phyloP scores from a whole-genome alignment of 805 yeast genomes.

The Scheffersomyces stipitis region DNA sequence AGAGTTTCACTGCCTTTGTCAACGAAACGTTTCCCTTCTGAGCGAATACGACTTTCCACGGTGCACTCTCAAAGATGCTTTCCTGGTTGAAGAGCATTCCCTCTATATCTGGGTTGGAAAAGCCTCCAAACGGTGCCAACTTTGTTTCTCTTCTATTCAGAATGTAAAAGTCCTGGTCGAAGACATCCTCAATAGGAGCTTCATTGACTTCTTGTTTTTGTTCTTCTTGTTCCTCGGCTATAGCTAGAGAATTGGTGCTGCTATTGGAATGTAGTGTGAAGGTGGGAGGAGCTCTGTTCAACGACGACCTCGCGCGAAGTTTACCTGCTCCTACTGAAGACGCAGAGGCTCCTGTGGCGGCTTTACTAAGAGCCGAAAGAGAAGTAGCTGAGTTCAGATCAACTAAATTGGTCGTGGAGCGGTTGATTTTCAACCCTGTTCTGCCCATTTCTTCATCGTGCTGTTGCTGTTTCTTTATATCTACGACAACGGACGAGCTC shows the following conservation, averaged over 20 bases:
- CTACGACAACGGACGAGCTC: slow-evolving; percentile 38
- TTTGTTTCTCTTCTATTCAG: slow-evolving; percentile 20
- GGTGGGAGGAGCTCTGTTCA: slow-evolving; percentile 14
- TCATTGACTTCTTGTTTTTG: slow-evolving; percentile 3
- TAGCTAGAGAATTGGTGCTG: slow-evolving; percentile 29
- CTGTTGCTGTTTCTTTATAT: slow-evolving; percentile 24
- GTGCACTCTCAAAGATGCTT: slow-evolving; percentile 56
- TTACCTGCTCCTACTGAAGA: background rate
- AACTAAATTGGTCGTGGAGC: slow-evolving; percentile 26
- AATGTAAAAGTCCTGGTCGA: slow-evolving; percentile 4
- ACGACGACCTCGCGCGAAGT: slow-evolving; percentile 12
- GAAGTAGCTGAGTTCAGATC: too few species aligned
- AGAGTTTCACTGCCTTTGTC: slow-evolving; percentile 74
- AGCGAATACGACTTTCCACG: slow-evolving; percentile 73
- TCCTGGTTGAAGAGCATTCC: slow-evolving; percentile 35
- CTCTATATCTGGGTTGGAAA: slow-evolving; percentile 59
- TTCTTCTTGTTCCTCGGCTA: slow-evolving; percentile 29
- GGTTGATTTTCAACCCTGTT: slow-evolving; percentile 35
- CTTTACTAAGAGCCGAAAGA: slow-evolving; percentile 5
- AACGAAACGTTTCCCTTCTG: slow-evolving; percentile 85
- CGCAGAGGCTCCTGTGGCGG: slow-evolving; percentile 2
- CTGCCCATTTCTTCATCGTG: slow-evolving; percentile 29
- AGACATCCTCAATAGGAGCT: slow-evolving; percentile 5
- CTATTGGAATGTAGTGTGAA: slow-evolving; percentile 23
- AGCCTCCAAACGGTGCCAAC: slow-evolving; percentile 71